Base-by-base conservation (phyloP, 2,329 filamentous ascomycete species). In the Teratosphaeria zuluensis region DNA sequence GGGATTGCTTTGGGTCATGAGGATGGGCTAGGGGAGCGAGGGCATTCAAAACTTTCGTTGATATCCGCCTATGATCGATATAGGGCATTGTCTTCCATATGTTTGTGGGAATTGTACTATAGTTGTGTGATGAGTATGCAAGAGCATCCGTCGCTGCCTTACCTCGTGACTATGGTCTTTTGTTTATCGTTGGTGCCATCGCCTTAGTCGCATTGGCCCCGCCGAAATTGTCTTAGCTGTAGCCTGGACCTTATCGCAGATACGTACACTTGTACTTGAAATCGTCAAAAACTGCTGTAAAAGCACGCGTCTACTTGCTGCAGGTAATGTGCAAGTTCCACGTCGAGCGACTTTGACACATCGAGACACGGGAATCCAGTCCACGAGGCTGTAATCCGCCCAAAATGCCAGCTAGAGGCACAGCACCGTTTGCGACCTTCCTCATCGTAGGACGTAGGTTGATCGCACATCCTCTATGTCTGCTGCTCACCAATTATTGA, bases 381-480 rank as follows among this genome's bases (percentile, higher is more conserved):
- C 42, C 16, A 19, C 19, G 9, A 6, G n/a, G 19, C 42, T 48
- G 42, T n/a, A 5, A 24, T 54, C 54, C 19, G 28, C 46, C 19
- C 55, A 57, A 16, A 24, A 71, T 71, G 68, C 61, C 69, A 28
- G 59, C 62, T 58, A 66, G 65, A 65, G 63, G 65, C 59, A 65
- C 60, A 56, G 64, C 69, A 31, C 71, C 90, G 55, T 99, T 99
- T 74, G 91, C 92, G 75, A 96, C 94, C 53, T 96, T 96, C 73
- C 87, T 99, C 76, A 96, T 99, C 72, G 87, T 97, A 66, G 92
- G 90, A 65, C 91, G 92, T 96, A 83, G 73, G 90, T 84, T 21
- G 11, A 28, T 4, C 24, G 4, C 24, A 48, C 4, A 1, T 9
- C 5, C 42, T n/a, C n/a, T 4, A 6, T 11, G 16, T 48, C 42